Evolutionary conservation across 345 rosid genomes (phyloP).

Genomic region (Eucalyptus pauciflora): DNA sequence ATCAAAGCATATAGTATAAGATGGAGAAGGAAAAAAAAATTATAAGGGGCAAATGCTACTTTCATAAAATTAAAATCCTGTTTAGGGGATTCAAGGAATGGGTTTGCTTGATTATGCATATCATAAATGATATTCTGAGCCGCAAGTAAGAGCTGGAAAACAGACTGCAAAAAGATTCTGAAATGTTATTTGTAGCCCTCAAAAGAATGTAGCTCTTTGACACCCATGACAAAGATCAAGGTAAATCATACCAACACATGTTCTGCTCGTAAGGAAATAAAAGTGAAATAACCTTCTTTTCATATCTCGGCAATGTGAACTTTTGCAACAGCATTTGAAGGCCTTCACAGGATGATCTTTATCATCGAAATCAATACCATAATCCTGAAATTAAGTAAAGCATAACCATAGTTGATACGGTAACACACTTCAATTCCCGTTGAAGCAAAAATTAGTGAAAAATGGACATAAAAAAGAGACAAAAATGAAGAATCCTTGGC

Average conservation of each 20-base stretch:
- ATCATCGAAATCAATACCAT: constrained; percentile 68
- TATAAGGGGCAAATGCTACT: not conserved
- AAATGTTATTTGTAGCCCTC: not conserved
- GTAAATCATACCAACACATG: not conserved
- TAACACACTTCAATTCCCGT: too few species aligned
- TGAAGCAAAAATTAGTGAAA: not conserved
- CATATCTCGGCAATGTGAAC: constrained; percentile 51
- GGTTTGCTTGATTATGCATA: not conserved
- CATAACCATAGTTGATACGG: not conserved
- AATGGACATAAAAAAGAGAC: not conserved
- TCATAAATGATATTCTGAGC: not conserved
- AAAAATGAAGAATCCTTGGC: not conserved
- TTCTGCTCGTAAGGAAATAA: not conserved
- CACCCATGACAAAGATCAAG: not conserved
- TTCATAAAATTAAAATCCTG: not conserved
- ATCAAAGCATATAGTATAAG: not conserved
- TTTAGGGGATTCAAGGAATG: not conserved
- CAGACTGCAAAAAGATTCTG: not conserved
- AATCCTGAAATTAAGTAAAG: constrained; percentile 39
- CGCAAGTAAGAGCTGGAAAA: not conserved
- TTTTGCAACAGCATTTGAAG: constrained; percentile 61
- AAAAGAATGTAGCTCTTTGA: not conserved
- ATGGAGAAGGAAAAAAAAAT: not conserved
- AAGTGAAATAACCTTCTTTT: not conserved
- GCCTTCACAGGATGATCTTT: constrained; percentile 65